These are phyloP conservation scores for Mycocentrospora acerina DNA, from an alignment of 2,329 filamentous ascomycete species.

Conservation along the genomic window DNA sequence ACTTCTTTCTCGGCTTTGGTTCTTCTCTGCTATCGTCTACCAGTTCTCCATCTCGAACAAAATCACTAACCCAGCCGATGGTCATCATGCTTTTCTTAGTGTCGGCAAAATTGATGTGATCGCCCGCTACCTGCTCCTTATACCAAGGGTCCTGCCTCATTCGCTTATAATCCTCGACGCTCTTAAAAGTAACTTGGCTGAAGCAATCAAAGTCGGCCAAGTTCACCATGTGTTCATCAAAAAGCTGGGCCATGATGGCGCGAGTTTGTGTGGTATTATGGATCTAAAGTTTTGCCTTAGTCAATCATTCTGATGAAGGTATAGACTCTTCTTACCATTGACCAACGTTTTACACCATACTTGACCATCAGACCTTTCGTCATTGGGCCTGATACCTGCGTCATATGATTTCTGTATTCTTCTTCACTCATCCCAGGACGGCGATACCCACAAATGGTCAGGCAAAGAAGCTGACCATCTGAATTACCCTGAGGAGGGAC, in stretches of 20 bases:
- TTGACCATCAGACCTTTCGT: slow-evolving; percentile 53
- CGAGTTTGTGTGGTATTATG: slow-evolving; percentile 45
- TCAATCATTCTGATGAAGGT: not conserved
- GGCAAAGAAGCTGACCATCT: slow-evolving; percentile 38
- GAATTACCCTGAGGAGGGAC: not conserved
- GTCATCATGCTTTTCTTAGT: slow-evolving; percentile 51
- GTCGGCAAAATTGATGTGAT: slow-evolving; percentile 55
- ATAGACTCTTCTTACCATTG: slow-evolving; percentile 19
- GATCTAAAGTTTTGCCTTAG: slow-evolving; percentile 22
- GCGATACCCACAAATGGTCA: slow-evolving; percentile 53
- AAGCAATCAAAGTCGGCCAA: slow-evolving; percentile 55
- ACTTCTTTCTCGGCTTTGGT: no score
- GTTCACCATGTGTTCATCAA: slow-evolving; percentile 52
- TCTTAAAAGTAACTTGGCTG: slow-evolving; percentile 51
- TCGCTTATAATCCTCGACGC: slow-evolving; percentile 49
- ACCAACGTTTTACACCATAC: slow-evolving; percentile 53
- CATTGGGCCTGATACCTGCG: slow-evolving; percentile 49
- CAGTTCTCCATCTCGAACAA: slow-evolving; percentile 40
- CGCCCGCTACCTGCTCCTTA: slow-evolving; percentile 46
- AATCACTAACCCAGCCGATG: slow-evolving; percentile 50
- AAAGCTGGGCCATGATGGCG: slow-evolving; percentile 40
- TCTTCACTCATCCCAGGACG: slow-evolving; percentile 52
- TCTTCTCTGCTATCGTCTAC: not conserved
- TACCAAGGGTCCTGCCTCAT: slow-evolving; percentile 55
- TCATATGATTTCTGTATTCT: slow-evolving; percentile 52